Conservation (phyloP, 257 asterid species). For the Nyctanthes arbortristis region DNA sequence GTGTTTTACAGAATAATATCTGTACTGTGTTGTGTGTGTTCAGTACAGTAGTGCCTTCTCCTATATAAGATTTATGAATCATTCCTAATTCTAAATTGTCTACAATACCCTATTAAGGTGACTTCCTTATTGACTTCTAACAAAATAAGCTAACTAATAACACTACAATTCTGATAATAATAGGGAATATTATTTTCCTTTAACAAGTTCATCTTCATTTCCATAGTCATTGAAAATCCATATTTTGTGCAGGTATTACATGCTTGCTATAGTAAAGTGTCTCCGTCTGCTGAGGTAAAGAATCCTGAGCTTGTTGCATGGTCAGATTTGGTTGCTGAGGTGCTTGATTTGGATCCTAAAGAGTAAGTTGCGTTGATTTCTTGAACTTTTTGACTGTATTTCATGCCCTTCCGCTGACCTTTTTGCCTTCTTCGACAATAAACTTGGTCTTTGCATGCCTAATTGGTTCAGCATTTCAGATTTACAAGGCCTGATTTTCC, state of each 20-base stretch:
- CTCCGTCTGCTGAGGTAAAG: constrained; percentile 86
- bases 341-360: constrained; percentile 76
- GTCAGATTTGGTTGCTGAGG: constrained; percentile 84
- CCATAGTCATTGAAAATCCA: background rate
- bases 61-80: no score
- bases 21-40: no score
- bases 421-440: constrained; percentile 14
- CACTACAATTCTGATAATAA: no score
- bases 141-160: no score
- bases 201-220: background rate
- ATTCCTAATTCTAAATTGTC: no score
- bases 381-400: constrained; percentile 1
- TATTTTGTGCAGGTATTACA: constrained; percentile 66
- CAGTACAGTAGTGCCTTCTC: no score
- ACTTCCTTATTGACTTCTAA: no score
- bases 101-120: no score
- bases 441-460: constrained; percentile 20
- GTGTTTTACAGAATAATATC: no score
- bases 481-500: constrained; percentile 88
- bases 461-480: constrained; percentile 54
- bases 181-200: no score
- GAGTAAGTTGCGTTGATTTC: constrained; percentile 58
- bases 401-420: background rate
- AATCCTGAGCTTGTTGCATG: constrained; percentile 89
- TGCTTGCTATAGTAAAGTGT: constrained; percentile 83